These are phyloP conservation scores for Phytophthora litchii DNA, from an alignment of 352 stramenopile genomes.

Conservation along the genomic window DNA sequence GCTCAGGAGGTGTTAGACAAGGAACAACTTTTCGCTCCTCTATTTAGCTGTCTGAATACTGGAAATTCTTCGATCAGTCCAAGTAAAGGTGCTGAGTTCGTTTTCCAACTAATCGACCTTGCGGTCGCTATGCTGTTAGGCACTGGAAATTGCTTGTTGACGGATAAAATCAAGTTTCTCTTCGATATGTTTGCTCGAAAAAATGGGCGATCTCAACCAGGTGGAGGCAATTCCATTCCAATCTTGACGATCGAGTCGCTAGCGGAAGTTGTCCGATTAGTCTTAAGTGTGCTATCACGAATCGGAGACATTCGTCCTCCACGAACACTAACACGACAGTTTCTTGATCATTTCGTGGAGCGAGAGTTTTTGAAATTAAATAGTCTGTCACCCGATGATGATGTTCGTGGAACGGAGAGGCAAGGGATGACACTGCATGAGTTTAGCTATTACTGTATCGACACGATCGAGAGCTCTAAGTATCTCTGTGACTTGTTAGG, in stretches of 20 bases:
- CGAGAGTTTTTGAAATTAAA: constrained; percentile 70
- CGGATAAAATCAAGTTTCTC: constrained; percentile 75
- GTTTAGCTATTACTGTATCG: constrained; percentile 70
- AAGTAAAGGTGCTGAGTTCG: constrained; percentile 1
- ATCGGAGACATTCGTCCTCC: constrained; percentile 64
- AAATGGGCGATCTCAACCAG: constrained; percentile 9
- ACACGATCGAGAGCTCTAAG: constrained; percentile 60
- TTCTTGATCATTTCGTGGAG: constrained; percentile 52
- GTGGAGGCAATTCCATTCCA: constrained; percentile 23
- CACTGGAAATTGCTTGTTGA: constrained; percentile 44
- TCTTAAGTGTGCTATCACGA: constrained; percentile 56
- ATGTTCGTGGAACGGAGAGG: not conserved
- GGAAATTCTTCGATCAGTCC: not conserved
- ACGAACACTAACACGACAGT: constrained; percentile 41
- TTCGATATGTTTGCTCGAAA: constrained; percentile 67
- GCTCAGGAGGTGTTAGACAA: constrained; percentile 58
- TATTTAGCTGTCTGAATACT: constrained; percentile 53
- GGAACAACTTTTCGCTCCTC: constrained; percentile 71
- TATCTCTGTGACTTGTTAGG: constrained; percentile 72
- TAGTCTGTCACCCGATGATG: constrained; percentile 20
- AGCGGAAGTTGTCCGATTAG: constrained; percentile 52
- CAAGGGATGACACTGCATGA: constrained; percentile 81
- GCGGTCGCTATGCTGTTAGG: constrained; percentile 62
- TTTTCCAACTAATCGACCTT: constrained; percentile 49
- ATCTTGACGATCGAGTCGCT: constrained; percentile 53